These are phyloP conservation scores for Aspergillus conjunctus DNA, from an alignment of 495 filamentous ascomycete species.

Conservation along the genomic window DNA sequence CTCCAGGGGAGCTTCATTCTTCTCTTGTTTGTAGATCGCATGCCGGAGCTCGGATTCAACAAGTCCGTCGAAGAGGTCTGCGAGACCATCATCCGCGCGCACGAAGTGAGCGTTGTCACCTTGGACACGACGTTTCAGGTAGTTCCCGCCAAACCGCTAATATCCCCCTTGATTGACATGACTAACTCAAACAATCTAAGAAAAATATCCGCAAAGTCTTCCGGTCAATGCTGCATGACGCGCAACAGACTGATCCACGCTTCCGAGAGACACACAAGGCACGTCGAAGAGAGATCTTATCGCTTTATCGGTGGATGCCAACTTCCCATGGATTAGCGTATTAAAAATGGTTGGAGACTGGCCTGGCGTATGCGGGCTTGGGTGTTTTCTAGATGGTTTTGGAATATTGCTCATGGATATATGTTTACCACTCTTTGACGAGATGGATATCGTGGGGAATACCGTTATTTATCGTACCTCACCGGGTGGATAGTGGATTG, in stretches of 20 bases:
- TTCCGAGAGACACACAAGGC: constrained; percentile 18
- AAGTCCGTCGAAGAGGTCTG: constrained; percentile 19
- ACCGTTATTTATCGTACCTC: no score
- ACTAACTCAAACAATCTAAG: not conserved
- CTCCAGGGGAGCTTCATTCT: constrained; percentile 20
- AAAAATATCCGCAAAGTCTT: constrained; percentile 21
- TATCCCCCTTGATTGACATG: not conserved
- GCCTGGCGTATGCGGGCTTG: no score
- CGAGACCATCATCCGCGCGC: constrained; percentile 17
- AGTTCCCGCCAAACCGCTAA: not conserved
- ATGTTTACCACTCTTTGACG: no score
- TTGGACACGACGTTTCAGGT: constrained; percentile 18
- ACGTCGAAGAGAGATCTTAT: constrained; percentile 14
- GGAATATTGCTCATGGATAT: no score
- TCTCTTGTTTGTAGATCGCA: constrained; percentile 14
- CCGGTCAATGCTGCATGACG: constrained; percentile 19
- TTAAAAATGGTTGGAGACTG: not conserved
- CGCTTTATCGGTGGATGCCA: constrained; percentile 17
- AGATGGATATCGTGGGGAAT: no score
- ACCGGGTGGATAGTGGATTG: no score
- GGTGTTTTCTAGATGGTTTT: no score
- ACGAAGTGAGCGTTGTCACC: constrained; percentile 17
- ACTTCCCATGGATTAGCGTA: constrained; percentile 16
- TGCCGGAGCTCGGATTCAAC: constrained; percentile 18
- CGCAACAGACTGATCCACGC: constrained; percentile 14